Evolutionary conservation across 805 yeast species (phyloP), one percentile per base, ranked within the genome.

Genomic region (Schwanniomyces vanrijiae): DNA sequence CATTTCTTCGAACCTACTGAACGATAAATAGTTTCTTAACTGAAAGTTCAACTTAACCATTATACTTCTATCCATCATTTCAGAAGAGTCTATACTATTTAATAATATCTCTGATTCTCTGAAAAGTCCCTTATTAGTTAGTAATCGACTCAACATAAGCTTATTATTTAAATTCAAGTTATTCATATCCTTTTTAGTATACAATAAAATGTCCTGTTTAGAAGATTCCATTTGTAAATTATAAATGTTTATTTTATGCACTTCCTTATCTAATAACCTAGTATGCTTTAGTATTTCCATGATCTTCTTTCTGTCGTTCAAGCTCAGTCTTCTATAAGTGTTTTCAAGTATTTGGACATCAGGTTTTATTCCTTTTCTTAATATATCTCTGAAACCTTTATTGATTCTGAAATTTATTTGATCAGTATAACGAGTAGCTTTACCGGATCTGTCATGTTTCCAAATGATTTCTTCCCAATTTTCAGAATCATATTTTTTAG

Each of bases 281-380:
- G 52, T 41, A 19, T 46, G 45, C 25, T 49, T 52, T 40, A 56
- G 44, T 33, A 69, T 49, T 20, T 61, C 64, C 2, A 56, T 55
- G 28, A 71, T 50, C 11, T 58, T 56, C 8, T 53, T 43, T 47
- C 64, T 54, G 26, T 67, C 55, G 16, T 54, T 42, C 7, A 47
- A 28, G 35, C 61, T 61, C 54, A 63, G 61, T 26, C 62, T 53
- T 24, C 57, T 50, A 43, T 68, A 64, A 0, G 76, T 68, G 34
- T 58, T 62, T 39, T 63, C 63, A 5, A 73, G 47, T n/a, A 70
- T 43, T 13, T 46, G 44, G 40, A 55, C 53, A 46, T 72, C 75
- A 0, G 77, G 77, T 22, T 60, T 54, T 6, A 72, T 61, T 0
- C 76, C 76, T 43, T 55, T 58, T n/a, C 64, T 49, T 22, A 69